Conservation (phyloP, 345 rosid genomes). For the Reutealis trisperma region DNA sequence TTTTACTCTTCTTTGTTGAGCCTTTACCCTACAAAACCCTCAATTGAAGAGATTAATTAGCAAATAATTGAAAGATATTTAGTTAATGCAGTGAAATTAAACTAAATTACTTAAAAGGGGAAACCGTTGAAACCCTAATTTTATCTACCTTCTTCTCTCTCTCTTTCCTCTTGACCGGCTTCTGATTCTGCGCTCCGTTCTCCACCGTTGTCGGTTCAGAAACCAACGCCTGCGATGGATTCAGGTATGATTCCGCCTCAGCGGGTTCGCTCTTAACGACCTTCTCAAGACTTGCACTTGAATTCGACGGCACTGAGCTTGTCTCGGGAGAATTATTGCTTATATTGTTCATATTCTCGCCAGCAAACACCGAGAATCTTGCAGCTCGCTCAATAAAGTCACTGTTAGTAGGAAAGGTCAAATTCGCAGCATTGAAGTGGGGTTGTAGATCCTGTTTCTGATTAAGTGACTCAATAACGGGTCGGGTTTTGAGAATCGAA, state of each 20-base stretch:
- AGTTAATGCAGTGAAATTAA: no score
- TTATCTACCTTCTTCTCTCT: slow-evolving; percentile 51
- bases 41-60: neutral
- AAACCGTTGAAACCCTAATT: slow-evolving; percentile 10
- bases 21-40: slow-evolving; percentile 36
- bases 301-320: slow-evolving; percentile 36
- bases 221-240: slow-evolving; percentile 32
- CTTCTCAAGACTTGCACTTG: slow-evolving; percentile 34
- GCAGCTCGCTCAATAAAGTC: slow-evolving; percentile 41
- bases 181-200: slow-evolving; percentile 24
- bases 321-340: slow-evolving; percentile 30
- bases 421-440: slow-evolving; percentile 28
- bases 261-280: slow-evolving; percentile 47
- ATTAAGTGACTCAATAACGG: neutral
- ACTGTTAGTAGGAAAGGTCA: slow-evolving; percentile 36
- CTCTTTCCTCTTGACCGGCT: slow-evolving; percentile 52
- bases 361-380: slow-evolving; percentile 40
- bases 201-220: slow-evolving; percentile 35
- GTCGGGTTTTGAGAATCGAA: slow-evolving; percentile 30
- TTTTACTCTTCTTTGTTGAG: slow-evolving; percentile 51
- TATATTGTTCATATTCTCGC: slow-evolving; percentile 20
- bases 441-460: slow-evolving; percentile 3
- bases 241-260: slow-evolving; percentile 37
- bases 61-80: no score
- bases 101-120: neutral